Percentiles rank a stretch among this genome's conserved stretches.
phyloP scores from a whole-genome alignment of 495 filamentous ascomycete species.

The Bombardia bombarda region DNA sequence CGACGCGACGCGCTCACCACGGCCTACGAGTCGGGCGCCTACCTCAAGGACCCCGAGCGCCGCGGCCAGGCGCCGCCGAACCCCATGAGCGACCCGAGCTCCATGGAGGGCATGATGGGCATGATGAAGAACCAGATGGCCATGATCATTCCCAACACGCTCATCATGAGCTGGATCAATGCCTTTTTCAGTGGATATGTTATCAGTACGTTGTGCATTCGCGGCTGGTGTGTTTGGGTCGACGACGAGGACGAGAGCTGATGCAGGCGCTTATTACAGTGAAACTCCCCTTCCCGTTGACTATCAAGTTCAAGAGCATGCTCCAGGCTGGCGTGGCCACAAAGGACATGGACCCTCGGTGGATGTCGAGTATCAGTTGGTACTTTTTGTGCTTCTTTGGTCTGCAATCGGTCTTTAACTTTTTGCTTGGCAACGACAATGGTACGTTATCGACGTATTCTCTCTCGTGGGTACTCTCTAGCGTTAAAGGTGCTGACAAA shows the following conservation, averaged over 20 bases:
- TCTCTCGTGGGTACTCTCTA: neutral
- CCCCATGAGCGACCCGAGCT: constrained; percentile 92
- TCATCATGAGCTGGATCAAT: constrained; percentile 99
- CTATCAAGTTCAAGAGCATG: constrained; percentile 98
- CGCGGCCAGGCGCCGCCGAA: constrained; percentile 84
- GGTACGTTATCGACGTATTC: constrained; percentile 45
- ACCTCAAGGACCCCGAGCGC: constrained; percentile 79
- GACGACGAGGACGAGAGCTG: too few relatives aligned
- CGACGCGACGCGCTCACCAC: constrained; percentile 74
- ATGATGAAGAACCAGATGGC: constrained; percentile 99
- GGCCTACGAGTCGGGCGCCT: constrained; percentile 75
- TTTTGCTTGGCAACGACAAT: constrained; percentile 91
- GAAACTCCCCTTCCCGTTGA: constrained; percentile 97
- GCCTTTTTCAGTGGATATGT: constrained; percentile 97
- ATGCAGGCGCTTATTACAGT: constrained; percentile 41
- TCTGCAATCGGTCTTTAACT: constrained; percentile 95
- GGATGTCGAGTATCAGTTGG: constrained; percentile 98
- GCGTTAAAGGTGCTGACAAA: constrained; percentile 2
- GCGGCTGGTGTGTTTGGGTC: neutral
- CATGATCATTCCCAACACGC: constrained; percentile 97
- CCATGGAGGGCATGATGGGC: constrained; percentile 99
- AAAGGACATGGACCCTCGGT: constrained; percentile 89
- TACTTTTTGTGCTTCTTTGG: constrained; percentile 97
- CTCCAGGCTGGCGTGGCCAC: constrained; percentile 93
- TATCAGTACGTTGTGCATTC: constrained; percentile 57